These are phyloP conservation scores for Trichoderma cornu-damae DNA, from an alignment of 2,329 filamentous ascomycete species.

Conservation along the genomic window DNA sequence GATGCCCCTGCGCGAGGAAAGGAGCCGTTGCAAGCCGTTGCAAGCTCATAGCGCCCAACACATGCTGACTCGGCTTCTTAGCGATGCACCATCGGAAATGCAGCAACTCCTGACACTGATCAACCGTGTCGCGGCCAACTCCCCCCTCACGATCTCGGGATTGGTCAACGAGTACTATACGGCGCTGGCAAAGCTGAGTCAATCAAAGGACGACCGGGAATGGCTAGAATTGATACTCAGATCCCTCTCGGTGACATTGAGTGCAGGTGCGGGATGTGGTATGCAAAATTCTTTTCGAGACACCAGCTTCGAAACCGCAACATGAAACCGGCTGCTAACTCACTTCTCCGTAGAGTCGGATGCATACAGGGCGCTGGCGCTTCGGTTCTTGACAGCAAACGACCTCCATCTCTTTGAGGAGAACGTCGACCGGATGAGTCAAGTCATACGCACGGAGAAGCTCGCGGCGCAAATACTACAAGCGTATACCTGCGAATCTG, in stretches of 20 bases:
- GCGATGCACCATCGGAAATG: slow-evolving; percentile 16
- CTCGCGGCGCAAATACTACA: slow-evolving; percentile 37
- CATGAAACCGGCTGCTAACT: background rate
- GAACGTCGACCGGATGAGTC: slow-evolving; percentile 35
- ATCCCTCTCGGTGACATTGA: slow-evolving; percentile 31
- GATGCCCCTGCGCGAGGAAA: background rate
- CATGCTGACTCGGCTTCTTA: slow-evolving; percentile 22
- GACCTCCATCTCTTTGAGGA: slow-evolving; percentile 40
- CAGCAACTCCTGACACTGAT: slow-evolving; percentile 35
- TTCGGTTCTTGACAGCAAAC: slow-evolving; percentile 35
- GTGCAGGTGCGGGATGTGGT: slow-evolving; percentile 21
- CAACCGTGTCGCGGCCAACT: slow-evolving; percentile 26
- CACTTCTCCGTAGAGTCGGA: background rate
- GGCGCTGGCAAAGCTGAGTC: slow-evolving; percentile 36
- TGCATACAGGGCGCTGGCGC: slow-evolving; percentile 36
- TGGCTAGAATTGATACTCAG: slow-evolving; percentile 26
- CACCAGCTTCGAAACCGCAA: background rate
- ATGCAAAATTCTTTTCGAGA: background rate
- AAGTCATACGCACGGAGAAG: slow-evolving; percentile 35
- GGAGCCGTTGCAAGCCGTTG: background rate
- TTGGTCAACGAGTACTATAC: slow-evolving; percentile 37
- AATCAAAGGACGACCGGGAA: slow-evolving; percentile 22
- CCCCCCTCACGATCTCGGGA: slow-evolving; percentile 24
- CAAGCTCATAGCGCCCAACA: background rate
- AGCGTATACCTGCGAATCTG: slow-evolving; percentile 20